Conservation (phyloP, 2,329 filamentous ascomycete genomes). For the Scorias spongiosa region DNA sequence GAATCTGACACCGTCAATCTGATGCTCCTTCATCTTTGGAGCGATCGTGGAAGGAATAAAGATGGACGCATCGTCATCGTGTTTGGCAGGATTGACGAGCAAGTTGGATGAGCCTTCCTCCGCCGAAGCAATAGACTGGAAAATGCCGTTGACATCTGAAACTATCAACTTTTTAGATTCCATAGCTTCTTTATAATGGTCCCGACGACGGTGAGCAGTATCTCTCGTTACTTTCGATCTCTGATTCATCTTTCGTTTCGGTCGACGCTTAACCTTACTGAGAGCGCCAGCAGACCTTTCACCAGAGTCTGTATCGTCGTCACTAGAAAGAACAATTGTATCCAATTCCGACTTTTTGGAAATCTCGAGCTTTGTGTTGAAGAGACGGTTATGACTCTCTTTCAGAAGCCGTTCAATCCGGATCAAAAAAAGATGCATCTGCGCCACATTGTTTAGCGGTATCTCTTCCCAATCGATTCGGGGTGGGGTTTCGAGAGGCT, state of each 20-base stretch:
- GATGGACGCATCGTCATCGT: conserved; percentile 44
- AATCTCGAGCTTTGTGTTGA: too few relatives aligned
- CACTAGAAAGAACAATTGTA: too few relatives aligned
- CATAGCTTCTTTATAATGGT: conserved; percentile 5
- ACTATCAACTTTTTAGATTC: conserved; percentile 5
- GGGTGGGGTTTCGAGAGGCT: not conserved
- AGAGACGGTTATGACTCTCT: too few relatives aligned
- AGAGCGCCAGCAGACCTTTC: too few relatives aligned
- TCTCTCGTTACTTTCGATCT: conserved; percentile 8
- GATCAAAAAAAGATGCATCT: too few relatives aligned
- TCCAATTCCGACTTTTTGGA: too few relatives aligned
- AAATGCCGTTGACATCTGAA: conserved; percentile 9
- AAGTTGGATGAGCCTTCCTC: conserved; percentile 20
- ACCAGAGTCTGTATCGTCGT: too few relatives aligned
- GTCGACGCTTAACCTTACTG: too few relatives aligned
- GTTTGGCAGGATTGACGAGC: conserved; percentile 53
- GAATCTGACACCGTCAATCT: conserved; percentile 68
- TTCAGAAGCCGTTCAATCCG: too few relatives aligned
- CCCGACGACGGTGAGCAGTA: conserved; percentile 8
- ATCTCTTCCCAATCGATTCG: not conserved
- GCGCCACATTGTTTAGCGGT: too few relatives aligned
- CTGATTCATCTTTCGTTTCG: conserved; percentile 1
- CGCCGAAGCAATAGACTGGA: conserved; percentile 6
- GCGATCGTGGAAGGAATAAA: conserved; percentile 52
- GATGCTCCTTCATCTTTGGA: conserved; percentile 57